These are phyloP conservation scores for Tarenaya hassleriana DNA, from an alignment of 345 rosid genomes.

Conservation along the genomic window DNA sequence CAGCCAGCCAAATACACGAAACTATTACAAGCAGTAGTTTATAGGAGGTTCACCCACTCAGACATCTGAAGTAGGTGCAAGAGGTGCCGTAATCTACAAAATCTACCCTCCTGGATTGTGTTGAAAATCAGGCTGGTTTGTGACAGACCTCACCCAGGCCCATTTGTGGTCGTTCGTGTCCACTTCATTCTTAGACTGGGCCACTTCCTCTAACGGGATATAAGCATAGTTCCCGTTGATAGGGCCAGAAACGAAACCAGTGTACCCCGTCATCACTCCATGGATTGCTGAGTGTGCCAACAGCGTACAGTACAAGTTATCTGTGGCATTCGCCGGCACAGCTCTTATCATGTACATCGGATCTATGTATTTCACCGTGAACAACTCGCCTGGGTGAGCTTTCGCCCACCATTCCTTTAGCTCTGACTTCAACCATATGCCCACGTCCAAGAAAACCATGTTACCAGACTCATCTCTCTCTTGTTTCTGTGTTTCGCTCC, in stretches of 20 bases:
- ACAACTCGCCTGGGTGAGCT: slow-evolving; percentile 57
- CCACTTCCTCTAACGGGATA: slow-evolving; percentile 74
- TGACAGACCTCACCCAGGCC: slow-evolving; percentile 89
- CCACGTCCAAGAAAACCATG: slow-evolving; percentile 67
- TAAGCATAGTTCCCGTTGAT: slow-evolving; percentile 79
- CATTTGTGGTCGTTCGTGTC: slow-evolving; percentile 67
- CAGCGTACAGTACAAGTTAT: slow-evolving; percentile 75
- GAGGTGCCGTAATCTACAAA: too few species aligned
- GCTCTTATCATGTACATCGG: slow-evolving; percentile 95
- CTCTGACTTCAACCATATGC: slow-evolving; percentile 69
- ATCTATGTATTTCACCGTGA: slow-evolving; percentile 80
- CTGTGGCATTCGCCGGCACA: slow-evolving; percentile 75
- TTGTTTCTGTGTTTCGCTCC: slow-evolving; percentile 52
- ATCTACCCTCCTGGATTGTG: slow-evolving; percentile 4
- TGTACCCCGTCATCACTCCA: slow-evolving; percentile 85
- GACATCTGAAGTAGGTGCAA: too few species aligned
- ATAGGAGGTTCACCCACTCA: too few species aligned
- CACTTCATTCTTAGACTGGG: slow-evolving; percentile 56
- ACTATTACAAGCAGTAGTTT: too few species aligned
- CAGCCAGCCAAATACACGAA: too few species aligned
- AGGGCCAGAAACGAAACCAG: slow-evolving; percentile 83
- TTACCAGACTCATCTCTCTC: slow-evolving; percentile 89
- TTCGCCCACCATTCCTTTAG: slow-evolving; percentile 67
- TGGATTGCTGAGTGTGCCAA: slow-evolving; percentile 86
- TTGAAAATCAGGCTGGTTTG: slow-evolving; percentile 76